phyloP scores from a whole-genome alignment of 495 filamentous ascomycete genomes.

The Aspergillus leporis region DNA sequence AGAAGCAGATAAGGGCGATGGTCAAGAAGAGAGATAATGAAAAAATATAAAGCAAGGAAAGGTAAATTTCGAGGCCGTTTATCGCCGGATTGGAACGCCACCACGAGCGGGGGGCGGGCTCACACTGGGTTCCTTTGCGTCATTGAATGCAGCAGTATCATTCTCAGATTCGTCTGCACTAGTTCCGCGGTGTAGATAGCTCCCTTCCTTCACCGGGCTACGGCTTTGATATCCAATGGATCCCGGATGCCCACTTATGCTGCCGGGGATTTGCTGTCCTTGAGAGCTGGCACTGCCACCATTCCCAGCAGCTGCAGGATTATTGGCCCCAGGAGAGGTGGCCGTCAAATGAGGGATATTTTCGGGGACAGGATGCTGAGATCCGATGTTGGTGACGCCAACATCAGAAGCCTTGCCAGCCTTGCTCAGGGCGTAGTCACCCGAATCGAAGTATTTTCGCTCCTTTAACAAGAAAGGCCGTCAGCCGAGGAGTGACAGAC shows the following conservation, averaged over 20 bases:
- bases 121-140: slow-evolving; percentile 39
- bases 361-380: slow-evolving; percentile 91
- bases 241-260: slow-evolving; percentile 47
- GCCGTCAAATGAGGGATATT: slow-evolving; percentile 90
- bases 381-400: slow-evolving; percentile 90
- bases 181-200: slow-evolving; percentile 74
- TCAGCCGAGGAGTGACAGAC: slow-evolving; percentile 7
- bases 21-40: slow-evolving; percentile 15
- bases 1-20: background rate
- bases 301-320: slow-evolving; percentile 37
- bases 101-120: slow-evolving; percentile 52
- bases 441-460: slow-evolving; percentile 98
- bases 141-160: slow-evolving; percentile 32
- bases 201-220: slow-evolving; percentile 84
- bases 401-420: slow-evolving; percentile 95
- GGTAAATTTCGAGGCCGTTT: slow-evolving; percentile 12
- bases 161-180: slow-evolving; percentile 67
- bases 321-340: slow-evolving; percentile 62
- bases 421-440: slow-evolving; percentile 97
- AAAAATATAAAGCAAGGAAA: background rate
- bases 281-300: slow-evolving; percentile 45
- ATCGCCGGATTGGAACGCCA: slow-evolving; percentile 65
- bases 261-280: slow-evolving; percentile 46
- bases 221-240: slow-evolving; percentile 59
- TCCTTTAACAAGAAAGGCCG: slow-evolving; percentile 53